phyloP scores from a whole-genome alignment of 495 filamentous ascomycete species.

The Aspergillus steynii region DNA sequence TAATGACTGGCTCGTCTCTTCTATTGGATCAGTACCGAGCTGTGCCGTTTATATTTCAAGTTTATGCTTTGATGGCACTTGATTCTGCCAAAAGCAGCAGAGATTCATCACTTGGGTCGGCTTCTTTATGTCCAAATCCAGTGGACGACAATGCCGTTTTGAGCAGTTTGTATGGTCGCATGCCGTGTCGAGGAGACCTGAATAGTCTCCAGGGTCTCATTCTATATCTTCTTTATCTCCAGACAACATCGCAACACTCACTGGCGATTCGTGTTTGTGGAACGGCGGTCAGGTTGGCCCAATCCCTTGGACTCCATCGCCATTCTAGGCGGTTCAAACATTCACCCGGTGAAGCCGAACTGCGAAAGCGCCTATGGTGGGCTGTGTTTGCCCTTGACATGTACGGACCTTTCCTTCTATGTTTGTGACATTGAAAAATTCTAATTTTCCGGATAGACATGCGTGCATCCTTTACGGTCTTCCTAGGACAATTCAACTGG shows the following conservation, averaged over 20 bases:
- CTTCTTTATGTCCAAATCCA: background rate
- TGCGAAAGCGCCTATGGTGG: slow-evolving; percentile 21
- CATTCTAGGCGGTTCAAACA: slow-evolving; percentile 19
- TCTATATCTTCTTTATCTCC: slow-evolving; percentile 6
- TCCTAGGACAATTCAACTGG: background rate
- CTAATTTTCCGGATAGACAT: background rate
- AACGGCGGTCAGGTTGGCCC: slow-evolving; percentile 10
- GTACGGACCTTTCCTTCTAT: slow-evolving; percentile 7
- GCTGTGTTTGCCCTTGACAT: slow-evolving; percentile 16
- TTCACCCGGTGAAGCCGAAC: slow-evolving; percentile 12
- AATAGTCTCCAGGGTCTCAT: slow-evolving; percentile 11
- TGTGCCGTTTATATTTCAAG: background rate
- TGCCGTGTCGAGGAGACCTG: slow-evolving; percentile 4
- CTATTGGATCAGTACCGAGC: background rate
- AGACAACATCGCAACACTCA: slow-evolving; percentile 10
- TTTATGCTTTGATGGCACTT: slow-evolving; percentile 1
- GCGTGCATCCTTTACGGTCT: background rate
- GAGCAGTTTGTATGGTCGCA: background rate
- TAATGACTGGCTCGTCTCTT: background rate
- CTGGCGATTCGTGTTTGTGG: slow-evolving; percentile 9
- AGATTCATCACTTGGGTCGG: too few relatives aligned
- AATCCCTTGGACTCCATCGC: slow-evolving; percentile 19
- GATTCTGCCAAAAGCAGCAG: background rate
- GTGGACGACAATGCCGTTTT: background rate
- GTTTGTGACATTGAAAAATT: background rate